These are phyloP conservation scores for Neurospora sp. DNA, from an alignment of 495 filamentous ascomycete species.

Conservation along the genomic window DNA sequence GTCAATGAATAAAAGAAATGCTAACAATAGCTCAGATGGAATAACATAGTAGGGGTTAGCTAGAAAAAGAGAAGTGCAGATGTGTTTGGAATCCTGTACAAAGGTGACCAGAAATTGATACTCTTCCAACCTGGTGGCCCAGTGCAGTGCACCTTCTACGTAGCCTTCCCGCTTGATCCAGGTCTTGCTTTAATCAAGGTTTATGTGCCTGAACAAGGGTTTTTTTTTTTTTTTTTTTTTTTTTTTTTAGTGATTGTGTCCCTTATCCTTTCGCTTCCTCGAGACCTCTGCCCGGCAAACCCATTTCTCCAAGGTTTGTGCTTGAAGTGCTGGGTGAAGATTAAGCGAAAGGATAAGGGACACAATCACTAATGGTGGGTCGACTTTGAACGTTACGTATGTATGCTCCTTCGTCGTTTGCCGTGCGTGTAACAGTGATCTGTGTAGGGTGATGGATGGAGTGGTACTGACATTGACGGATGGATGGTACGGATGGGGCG, in stretches of 20 bases:
- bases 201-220: not conserved
- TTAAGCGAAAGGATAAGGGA: not conserved
- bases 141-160: not conserved
- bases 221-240: too few species aligned
- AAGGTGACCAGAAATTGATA: not conserved
- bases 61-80: not conserved
- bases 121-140: not conserved
- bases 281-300: not conserved
- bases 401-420: not conserved
- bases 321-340: not conserved
- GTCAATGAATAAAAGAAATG: too few species aligned
- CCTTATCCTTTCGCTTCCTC: not conserved
- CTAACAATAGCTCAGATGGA: too few species aligned
- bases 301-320: not conserved
- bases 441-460: not conserved
- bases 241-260: too few species aligned
- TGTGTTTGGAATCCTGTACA: not conserved
- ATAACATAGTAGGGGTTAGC: too few species aligned
- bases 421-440: not conserved
- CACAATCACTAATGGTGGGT: not conserved
- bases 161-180: not conserved
- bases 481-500: not conserved
- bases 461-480: not conserved
- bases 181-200: not conserved
- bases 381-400: not conserved